Percentiles rank a stretch among this genome's conserved stretches.
phyloP scores from a whole-genome alignment of 345 rosid species.

The Moringa oleifera region DNA sequence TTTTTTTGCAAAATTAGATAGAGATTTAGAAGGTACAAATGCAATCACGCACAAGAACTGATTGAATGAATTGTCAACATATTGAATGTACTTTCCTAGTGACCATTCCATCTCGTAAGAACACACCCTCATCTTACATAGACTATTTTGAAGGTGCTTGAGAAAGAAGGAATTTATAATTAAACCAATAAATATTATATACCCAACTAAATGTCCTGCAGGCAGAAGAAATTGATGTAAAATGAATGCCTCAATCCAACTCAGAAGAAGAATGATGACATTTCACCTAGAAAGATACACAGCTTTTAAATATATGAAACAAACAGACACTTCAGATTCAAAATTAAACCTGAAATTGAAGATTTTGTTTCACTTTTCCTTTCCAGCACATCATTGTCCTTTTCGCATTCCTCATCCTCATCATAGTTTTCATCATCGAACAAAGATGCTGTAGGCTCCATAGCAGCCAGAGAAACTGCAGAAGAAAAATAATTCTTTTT shows the following conservation, averaged over 20 bases:
- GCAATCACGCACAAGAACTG: background rate
- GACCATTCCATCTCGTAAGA: background rate
- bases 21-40: background rate
- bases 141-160: background rate
- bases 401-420: constrained; percentile 74
- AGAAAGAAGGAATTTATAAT: background rate
- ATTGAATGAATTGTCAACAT: background rate
- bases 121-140: background rate
- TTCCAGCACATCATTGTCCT: constrained; percentile 41
- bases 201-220: background rate
- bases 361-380: constrained; percentile 33
- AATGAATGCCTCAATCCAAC: too few species aligned
- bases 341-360: constrained; percentile 40
- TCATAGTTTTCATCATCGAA: constrained; percentile 95
- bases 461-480: constrained; percentile 38
- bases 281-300: too few species aligned
- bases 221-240: background rate
- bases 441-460: constrained; percentile 42
- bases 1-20: background rate
- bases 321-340: background rate
- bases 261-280: too few species aligned
- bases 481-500: constrained; percentile 60
- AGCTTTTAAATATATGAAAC: background rate
- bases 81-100: background rate
- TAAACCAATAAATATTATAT: too few species aligned